A percentile compares a stretch with the other conserved stretches of the same genome.
phyloP scores from a whole-genome alignment of 1,139 yeast genomes.

The Scheffersomyces lignicola region DNA sequence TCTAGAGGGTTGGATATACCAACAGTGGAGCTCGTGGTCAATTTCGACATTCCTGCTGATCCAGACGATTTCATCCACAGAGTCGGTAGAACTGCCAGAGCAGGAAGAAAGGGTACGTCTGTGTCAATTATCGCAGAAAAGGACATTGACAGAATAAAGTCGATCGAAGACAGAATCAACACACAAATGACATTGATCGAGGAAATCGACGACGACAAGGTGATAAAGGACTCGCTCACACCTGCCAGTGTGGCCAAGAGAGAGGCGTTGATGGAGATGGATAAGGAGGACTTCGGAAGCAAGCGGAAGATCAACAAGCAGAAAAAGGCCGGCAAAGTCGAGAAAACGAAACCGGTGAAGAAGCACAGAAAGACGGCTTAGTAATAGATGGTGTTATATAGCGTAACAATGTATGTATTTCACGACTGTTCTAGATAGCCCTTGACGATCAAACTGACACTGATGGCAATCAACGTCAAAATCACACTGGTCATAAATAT shows the following conservation, averaged over 20 bases:
- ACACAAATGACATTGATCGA: conserved; percentile 74
- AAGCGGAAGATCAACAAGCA: conserved; percentile 55
- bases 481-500: conserved; percentile 41
- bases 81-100: conserved; percentile 99
- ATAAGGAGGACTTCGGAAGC: conserved; percentile 83
- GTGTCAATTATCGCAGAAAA: conserved; percentile 77
- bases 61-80: conserved; percentile 96
- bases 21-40: conserved; percentile 80
- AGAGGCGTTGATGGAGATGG: conserved; percentile 92
- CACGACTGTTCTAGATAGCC: conserved; percentile 20
- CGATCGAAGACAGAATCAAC: conserved; percentile 83
- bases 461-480: conserved; percentile 42
- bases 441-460: conserved; percentile 42
- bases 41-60: conserved; percentile 92
- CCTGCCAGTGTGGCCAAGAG: conserved; percentile 80
- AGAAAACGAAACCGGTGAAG: conserved; percentile 7
- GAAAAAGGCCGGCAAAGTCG: conserved; percentile 30
- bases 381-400: conserved; percentile 2
- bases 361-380: conserved; percentile 7
- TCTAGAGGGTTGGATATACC: conserved; percentile 98
- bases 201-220: conserved; percentile 69
- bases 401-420: background rate
- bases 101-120: conserved; percentile 68
- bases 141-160: conserved; percentile 77
- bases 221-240: conserved; percentile 68